Base-by-base conservation (phyloP, 495 filamentous ascomycete genomes). In the Penicillium cosmopolitanum region DNA sequence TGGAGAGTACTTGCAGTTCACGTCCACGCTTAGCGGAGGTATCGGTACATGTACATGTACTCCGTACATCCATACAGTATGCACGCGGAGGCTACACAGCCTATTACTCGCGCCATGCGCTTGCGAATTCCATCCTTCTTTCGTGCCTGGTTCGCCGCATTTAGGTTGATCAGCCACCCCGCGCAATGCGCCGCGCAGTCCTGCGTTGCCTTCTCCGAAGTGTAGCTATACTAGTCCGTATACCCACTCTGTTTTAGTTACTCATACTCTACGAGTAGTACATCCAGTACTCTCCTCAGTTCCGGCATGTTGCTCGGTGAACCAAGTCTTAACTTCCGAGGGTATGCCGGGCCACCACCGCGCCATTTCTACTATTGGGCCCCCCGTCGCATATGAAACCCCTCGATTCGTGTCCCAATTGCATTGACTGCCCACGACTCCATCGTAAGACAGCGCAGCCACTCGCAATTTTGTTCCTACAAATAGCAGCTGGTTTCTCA, bases 271-370 rank as follows among this genome's bases (percentile, higher is more conserved):
- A 23, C 3, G 23, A 23, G 23, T 23, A 23, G 6, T n/a, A n/a
- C n/a, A n/a, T n/a, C n/a, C n/a, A n/a, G n/a, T 31, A 31, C 28
- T 31, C 28, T 31, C 28, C 28, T 31, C 28, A 31, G 4, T 31
- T 31, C 0, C 28, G 6, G 28, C 28, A 25, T 34, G 44, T 50
- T 61, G 35, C 52, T 38, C 53, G 35, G 58, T 51, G 33, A 23
- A 56, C 53, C 58, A 53, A 61, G 16, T 38, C 8, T 12, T 38
- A 15, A 5, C 28, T 16, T 46, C 53, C 52, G 58, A 56, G 58
- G 51, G 51, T 56, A 56, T 61, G 53, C 53, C 58, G 51, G 40
- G 13, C 33, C 13, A 47, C 54, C 33, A 6, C 36, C 11, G 51
- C 51, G 46, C 19, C 11, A 25, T 28, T 48, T 48, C 46, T 48